These are phyloP conservation scores for Talaromyces sp. DNA, from an alignment of 2,329 filamentous ascomycete genomes.

Conservation along the genomic window DNA sequence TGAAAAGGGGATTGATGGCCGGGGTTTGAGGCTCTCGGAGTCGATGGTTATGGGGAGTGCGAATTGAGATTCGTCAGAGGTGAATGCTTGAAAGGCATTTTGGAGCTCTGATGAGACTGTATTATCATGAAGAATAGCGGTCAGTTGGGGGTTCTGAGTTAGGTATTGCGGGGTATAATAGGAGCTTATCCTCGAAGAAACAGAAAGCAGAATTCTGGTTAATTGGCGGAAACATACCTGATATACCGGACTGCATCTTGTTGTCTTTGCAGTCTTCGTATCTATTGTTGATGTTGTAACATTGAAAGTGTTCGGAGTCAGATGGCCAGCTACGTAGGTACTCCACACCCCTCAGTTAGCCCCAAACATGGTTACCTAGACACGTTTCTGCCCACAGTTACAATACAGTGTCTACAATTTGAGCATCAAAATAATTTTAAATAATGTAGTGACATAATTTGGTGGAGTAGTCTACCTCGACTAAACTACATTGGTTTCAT, in stretches of 20 bases:
- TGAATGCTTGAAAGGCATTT: slow-evolving; percentile 45
- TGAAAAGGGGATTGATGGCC: slow-evolving; percentile 40
- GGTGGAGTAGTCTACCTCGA: not conserved
- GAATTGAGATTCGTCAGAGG: slow-evolving; percentile 40
- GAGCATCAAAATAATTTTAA: not conserved
- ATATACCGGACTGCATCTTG: slow-evolving; percentile 50
- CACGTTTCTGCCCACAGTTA: not conserved
- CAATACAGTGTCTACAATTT: not conserved
- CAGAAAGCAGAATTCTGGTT: not conserved
- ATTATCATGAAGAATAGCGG: slow-evolving; percentile 11
- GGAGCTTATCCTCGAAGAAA: not conserved
- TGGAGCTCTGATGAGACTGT: slow-evolving; percentile 47
- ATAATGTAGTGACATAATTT: not conserved
- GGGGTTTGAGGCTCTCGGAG: slow-evolving; percentile 43
- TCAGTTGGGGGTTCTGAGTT: not conserved
- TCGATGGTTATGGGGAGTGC: slow-evolving; percentile 48
- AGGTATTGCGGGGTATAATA: slow-evolving; percentile 13
- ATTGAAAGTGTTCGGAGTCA: not conserved
- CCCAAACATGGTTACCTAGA: not conserved
- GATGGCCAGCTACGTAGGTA: not conserved
- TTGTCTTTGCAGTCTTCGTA: not conserved
- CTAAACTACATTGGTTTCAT: not conserved
- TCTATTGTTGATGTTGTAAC: not conserved
- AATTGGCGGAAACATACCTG: slow-evolving; percentile 32
- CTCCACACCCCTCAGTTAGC: not conserved